Evolutionary conservation across 148 eudicot genomes (phyloP).

Genomic region (Silene conica): DNA sequence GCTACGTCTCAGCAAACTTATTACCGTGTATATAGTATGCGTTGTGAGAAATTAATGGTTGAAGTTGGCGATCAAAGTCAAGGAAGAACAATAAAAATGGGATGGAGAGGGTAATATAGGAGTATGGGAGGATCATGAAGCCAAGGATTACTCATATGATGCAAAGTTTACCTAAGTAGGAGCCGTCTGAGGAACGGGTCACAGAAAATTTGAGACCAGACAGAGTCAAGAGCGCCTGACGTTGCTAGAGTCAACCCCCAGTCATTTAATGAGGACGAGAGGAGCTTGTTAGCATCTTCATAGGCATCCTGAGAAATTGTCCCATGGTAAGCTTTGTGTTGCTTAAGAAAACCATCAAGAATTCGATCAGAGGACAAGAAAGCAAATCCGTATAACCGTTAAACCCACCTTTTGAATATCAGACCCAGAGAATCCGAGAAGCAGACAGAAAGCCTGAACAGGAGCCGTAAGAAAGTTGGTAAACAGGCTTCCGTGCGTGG

Average conservation of each 20-base stretch:
- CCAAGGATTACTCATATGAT: constrained; percentile 6
- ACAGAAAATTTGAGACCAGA: constrained; percentile 69
- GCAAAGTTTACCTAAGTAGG: constrained; percentile 49
- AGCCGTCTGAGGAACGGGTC: constrained; percentile 86
- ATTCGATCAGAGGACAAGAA: background rate
- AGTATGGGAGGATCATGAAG: background rate
- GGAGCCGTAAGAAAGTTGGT: constrained; percentile 82
- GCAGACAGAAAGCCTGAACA: constrained; percentile 63
- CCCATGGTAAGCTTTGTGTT: constrained; percentile 10
- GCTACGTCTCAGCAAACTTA: background rate
- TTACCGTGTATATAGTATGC: background rate
- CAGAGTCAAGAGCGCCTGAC: constrained; percentile 63
- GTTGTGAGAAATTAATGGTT: background rate
- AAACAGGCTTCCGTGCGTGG: constrained; percentile 68
- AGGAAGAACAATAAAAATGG: too few species aligned
- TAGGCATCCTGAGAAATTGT: constrained; percentile 49
- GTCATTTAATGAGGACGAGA: constrained; percentile 51
- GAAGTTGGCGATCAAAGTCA: too few species aligned
- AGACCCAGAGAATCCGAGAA: constrained; percentile 65
- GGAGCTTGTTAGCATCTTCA: constrained; percentile 48
- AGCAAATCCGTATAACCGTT: constrained; percentile 16
- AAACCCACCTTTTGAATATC: constrained; percentile 52
- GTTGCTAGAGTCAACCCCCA: constrained; percentile 61
- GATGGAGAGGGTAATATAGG: background rate
- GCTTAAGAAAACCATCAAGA: background rate